A percentile compares a stretch with the other conserved stretches of the same genome.
These are phyloP conservation scores for Podaxis sp. DNA, from an alignment of 768 basidiomycete genomes.

Conservation along the genomic window DNA sequence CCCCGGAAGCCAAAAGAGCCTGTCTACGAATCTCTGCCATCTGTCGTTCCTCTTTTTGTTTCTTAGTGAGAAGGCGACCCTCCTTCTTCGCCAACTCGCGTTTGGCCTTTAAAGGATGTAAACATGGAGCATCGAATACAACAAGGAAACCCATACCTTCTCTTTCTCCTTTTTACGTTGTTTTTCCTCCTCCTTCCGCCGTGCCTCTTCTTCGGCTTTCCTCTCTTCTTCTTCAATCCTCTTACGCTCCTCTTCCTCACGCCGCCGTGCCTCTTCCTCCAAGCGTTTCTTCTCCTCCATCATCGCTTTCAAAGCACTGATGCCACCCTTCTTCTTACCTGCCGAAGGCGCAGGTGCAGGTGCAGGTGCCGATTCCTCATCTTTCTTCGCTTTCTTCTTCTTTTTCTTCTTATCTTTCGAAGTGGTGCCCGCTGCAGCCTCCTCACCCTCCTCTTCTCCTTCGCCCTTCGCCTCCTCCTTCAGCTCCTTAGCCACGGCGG, in stretches of 20 bases:
- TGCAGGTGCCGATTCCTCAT: constrained; percentile 46
- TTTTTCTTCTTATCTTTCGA: constrained; percentile 76
- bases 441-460: constrained; percentile 68
- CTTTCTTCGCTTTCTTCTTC: constrained; percentile 76
- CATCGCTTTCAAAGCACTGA: constrained; percentile 83
- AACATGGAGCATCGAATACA: background rate
- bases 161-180: constrained; percentile 85
- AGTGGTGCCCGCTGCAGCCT: constrained; percentile 37
- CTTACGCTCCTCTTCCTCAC: constrained; percentile 74
- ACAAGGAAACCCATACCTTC: constrained; percentile 48
- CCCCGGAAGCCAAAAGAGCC: constrained; percentile 86
- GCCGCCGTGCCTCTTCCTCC: constrained; percentile 77
- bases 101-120: constrained; percentile 58
- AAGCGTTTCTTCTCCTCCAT: constrained; percentile 90
- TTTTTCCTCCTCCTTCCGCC: constrained; percentile 78
- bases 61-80: constrained; percentile 92
- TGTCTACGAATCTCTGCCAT: constrained; percentile 89
- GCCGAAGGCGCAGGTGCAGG: constrained; percentile 42
- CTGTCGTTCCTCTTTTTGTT: constrained; percentile 91
- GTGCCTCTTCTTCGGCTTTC: constrained; percentile 71
- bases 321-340: constrained; percentile 72
- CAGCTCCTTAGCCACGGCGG: constrained; percentile 23
- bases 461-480: constrained; percentile 42
- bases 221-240: constrained; percentile 91
- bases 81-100: constrained; percentile 90